A percentile compares a stretch with the other conserved stretches of the same genome.
phyloP scores from a whole-genome alignment of 139 green algal genomes.

The Chlorella sp. region DNA sequence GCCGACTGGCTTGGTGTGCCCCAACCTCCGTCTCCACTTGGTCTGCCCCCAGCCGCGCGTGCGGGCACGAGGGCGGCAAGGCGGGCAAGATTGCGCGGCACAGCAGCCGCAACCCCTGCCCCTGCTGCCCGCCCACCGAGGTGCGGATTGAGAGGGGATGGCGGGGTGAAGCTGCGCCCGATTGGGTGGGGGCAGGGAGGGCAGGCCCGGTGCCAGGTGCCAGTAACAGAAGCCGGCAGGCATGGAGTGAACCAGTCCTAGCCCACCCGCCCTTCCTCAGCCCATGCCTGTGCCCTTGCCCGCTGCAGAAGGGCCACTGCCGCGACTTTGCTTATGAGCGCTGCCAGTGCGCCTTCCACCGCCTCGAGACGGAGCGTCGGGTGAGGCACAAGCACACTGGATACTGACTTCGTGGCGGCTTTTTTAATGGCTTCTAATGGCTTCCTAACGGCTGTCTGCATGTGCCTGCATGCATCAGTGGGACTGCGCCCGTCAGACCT shows the following conservation, averaged over 20 bases:
- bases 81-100: constrained; percentile 31
- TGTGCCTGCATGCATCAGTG: neutral
- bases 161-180: too few relatives aligned
- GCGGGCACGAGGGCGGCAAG: constrained; percentile 39
- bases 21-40: too few relatives aligned
- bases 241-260: too few relatives aligned
- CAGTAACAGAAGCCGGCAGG: too few relatives aligned
- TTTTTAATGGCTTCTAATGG: neutral
- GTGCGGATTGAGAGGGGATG: too few relatives aligned
- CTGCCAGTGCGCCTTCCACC: constrained; percentile 51
- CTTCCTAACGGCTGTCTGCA: neutral
- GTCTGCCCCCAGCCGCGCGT: constrained; percentile 17
- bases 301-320: constrained; percentile 29
- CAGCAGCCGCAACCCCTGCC: constrained; percentile 39
- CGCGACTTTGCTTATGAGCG: neutral
- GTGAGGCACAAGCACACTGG: too few relatives aligned
- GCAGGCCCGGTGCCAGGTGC: neutral
- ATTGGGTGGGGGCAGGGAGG: neutral
- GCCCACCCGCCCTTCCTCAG: neutral
- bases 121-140: neutral
- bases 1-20: too few relatives aligned
- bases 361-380: constrained; percentile 25
- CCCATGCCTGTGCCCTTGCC: neutral
- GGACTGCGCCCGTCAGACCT: too few relatives aligned
- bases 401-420: too few relatives aligned